Conservation (phyloP, 2,329 filamentous ascomycete genomes). For the Bipolaris gigantea region DNA sequence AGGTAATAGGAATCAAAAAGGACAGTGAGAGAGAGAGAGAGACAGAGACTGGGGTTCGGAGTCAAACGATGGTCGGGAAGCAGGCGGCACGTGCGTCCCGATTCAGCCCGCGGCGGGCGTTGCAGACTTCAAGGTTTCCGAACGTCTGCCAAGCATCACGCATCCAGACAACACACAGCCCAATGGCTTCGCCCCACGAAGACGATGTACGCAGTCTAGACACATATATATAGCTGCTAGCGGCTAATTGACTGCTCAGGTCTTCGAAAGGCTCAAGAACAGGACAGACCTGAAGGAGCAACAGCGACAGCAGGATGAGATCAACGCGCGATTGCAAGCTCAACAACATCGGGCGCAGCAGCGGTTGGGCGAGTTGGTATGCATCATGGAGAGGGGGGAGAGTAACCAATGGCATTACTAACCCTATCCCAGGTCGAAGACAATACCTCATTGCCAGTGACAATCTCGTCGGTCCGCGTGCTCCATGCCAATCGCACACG, state of each 20-base stretch:
- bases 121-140: conserved; percentile 20
- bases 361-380: conserved; percentile 66
- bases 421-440: conserved; percentile 63
- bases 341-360: conserved; percentile 65
- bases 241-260: conserved; percentile 45
- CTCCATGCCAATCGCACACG: conserved; percentile 84
- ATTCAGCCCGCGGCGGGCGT: conserved; percentile 9
- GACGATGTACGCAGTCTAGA: conserved; percentile 48
- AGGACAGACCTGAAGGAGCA: conserved; percentile 61
- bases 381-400: conserved; percentile 18
- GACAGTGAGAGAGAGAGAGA: background rate
- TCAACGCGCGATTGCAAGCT: conserved; percentile 60
- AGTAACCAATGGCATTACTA: conserved; percentile 5
- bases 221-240: background rate
- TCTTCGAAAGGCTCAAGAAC: conserved; percentile 63
- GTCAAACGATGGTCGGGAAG: conserved; percentile 4
- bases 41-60: background rate
- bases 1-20: background rate
- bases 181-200: conserved; percentile 49
- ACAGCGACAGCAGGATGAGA: conserved; percentile 61
- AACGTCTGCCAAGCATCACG: conserved; percentile 30
- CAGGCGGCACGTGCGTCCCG: conserved; percentile 20
- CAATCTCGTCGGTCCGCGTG: conserved; percentile 81
- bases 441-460: conserved; percentile 85
- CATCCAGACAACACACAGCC: conserved; percentile 34